Conservation (phyloP, 2,329 filamentous ascomycete genomes). For the Colletotrichum sublineola region DNA sequence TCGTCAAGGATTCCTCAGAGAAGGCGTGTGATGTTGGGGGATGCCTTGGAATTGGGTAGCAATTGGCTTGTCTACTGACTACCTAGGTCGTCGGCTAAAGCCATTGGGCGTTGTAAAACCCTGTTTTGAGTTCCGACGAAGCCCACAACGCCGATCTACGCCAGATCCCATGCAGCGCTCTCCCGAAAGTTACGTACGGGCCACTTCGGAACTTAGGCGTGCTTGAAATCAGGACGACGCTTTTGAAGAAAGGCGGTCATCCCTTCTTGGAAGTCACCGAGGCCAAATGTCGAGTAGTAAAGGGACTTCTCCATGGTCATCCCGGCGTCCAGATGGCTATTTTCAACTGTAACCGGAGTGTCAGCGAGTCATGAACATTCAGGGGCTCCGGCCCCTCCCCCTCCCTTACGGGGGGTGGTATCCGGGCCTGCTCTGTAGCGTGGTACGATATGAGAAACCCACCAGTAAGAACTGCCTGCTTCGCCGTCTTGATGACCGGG, state of each 20-base stretch:
- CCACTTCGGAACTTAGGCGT: conserved; percentile 34
- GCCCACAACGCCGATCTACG: not conserved
- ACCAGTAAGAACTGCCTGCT: conserved; percentile 59
- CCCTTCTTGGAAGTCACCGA: conserved; percentile 57
- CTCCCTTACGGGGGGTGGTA: conserved; percentile 10
- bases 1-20: not conserved
- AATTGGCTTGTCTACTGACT: no score
- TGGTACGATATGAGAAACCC: conserved; percentile 37
- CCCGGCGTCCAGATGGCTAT: conserved; percentile 56
- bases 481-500: conserved; percentile 57
- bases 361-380: conserved; percentile 41
- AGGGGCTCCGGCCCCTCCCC: not conserved
- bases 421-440: not conserved
- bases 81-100: not conserved
- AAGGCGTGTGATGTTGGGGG: not conserved
- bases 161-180: not conserved
- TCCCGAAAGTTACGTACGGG: conserved; percentile 20
- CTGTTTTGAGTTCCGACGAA: not conserved
- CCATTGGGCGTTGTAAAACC: not conserved
- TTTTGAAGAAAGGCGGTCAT: conserved; percentile 59
- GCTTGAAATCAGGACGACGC: conserved; percentile 47
- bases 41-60: not conserved
- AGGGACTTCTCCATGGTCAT: conserved; percentile 53
- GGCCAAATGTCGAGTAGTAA: conserved; percentile 54
- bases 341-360: conserved; percentile 52